Evolutionary conservation across 2,329 filamentous ascomycete species (phyloP).

Genomic region (Tolypocladium tropicale): DNA sequence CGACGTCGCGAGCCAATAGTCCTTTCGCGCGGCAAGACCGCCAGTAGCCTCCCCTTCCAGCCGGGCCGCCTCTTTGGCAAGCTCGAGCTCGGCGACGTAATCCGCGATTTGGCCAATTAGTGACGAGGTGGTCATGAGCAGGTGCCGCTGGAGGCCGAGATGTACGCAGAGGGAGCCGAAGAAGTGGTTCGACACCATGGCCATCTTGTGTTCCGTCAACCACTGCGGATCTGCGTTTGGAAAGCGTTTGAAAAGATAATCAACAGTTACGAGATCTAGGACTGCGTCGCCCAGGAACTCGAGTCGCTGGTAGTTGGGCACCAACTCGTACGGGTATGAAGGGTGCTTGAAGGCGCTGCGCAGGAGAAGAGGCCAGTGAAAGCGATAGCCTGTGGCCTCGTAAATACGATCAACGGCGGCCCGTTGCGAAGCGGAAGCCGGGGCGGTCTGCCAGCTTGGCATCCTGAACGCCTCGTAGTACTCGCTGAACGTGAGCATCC

Average conservation of each 20-base stretch:
- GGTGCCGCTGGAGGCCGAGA: constrained; percentile 65
- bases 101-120: constrained; percentile 34
- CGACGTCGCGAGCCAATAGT: constrained; percentile 59
- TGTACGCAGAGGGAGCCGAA: constrained; percentile 71
- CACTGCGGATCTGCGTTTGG: constrained; percentile 83
- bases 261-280: constrained; percentile 76
- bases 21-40: constrained; percentile 23
- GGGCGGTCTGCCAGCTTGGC: constrained; percentile 59
- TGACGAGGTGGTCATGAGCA: constrained; percentile 43
- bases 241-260: constrained; percentile 67
- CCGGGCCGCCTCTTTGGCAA: constrained; percentile 28
- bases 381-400: constrained; percentile 46
- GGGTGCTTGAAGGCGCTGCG: constrained; percentile 83
- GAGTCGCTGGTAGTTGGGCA: constrained; percentile 82
- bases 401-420: constrained; percentile 58
- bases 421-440: constrained; percentile 54
- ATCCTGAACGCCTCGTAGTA: constrained; percentile 60
- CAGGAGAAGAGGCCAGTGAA: constrained; percentile 65
- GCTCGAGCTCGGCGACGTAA: constrained; percentile 48
- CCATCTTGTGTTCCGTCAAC: constrained; percentile 98
- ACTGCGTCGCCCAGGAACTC: constrained; percentile 89
- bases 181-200: constrained; percentile 98
- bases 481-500: constrained; percentile 57
- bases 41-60: constrained; percentile 21
- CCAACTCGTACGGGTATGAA: constrained; percentile 69